Base-by-base conservation (phyloP, 2,329 filamentous ascomycete species). In the Aurifilum marmelostoma region DNA sequence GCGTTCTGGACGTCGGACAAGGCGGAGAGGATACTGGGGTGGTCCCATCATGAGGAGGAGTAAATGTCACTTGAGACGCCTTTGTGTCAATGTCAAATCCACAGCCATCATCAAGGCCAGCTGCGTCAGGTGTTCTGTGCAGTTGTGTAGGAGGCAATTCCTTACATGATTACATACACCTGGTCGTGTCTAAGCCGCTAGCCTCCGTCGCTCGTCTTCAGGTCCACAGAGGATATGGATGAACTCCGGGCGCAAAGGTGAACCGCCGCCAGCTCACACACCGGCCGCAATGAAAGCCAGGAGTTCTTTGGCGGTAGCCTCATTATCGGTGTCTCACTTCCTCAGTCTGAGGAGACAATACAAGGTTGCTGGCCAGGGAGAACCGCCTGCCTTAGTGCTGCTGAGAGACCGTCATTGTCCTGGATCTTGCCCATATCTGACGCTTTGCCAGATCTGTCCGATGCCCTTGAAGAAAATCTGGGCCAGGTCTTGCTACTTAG, bases 11-110 rank as follows among this genome's bases (percentile, higher is more conserved):
- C 70, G 60, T 72, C 73, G 58, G 71, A 72, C n/a, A 72, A 71
- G 70, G 63, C 72, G 43, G 56, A 72, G 63, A 70, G 66, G 54
- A 47, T 70, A 18, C 62, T 74, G 27, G 71, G 73, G 3, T 69
- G 72, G 68, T 56, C 61, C 11, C 72, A 72, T 67, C 50, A 71
- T 39, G 72, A 69, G 52, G 70, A 71, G 58, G 70, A 73, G 67
- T 71, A 84, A 73, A 1, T 83, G 24, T n/a, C 16, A 27, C 39
- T 29, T 24, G 12, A 7, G 54, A 8, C 8, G 34, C 12, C 37
- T 39, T 37, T 39, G 37, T 39, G 37, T 39, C 37, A 39, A 39
- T 39, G 12, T 11, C 12, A 7, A 11, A 37, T 5, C 9, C 9
- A 5, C 9, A 37, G 34, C 34, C 34, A 37, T 37, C 5, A 37